Percentiles rank a stretch among this genome's conserved stretches.
phyloP scores from a whole-genome alignment of 257 asterid genomes.

The Avicennia marina region DNA sequence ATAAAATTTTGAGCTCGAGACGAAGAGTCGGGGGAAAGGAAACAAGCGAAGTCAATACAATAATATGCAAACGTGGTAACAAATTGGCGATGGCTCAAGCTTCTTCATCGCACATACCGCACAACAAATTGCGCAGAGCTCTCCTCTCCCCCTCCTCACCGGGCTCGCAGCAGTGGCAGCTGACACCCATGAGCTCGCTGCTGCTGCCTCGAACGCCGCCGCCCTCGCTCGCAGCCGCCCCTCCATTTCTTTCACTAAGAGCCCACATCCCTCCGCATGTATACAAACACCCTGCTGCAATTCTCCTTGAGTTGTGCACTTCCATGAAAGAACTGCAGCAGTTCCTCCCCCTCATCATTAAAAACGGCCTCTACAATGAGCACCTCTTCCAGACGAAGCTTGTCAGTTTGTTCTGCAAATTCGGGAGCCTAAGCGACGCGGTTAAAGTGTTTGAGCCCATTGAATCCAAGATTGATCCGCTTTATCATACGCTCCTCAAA shows the following conservation, averaged over 20 bases:
- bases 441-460: constrained; percentile 62
- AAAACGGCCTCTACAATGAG: constrained; percentile 63
- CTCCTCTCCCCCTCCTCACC: neutral
- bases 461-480: constrained; percentile 52
- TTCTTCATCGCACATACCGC: neutral
- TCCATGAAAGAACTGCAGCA: constrained; percentile 72
- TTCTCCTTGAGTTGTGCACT: constrained; percentile 69
- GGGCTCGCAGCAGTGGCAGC: constrained; percentile 1
- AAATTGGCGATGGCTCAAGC: neutral
- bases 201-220: constrained; percentile 29
- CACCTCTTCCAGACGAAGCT: constrained; percentile 79
- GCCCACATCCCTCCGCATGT: constrained; percentile 58
- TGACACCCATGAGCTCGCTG: constrained; percentile 29
- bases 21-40: too few species aligned
- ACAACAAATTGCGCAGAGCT: neutral
- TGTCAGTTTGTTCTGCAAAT: constrained; percentile 73
- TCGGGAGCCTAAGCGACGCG: constrained; percentile 66
- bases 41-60: too few species aligned
- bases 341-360: constrained; percentile 65
- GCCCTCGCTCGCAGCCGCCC: constrained; percentile 13
- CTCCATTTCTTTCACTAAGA: constrained; percentile 37
- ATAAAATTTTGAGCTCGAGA: too few species aligned
- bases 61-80: too few species aligned
- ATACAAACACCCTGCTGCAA: constrained; percentile 75
- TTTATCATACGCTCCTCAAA: constrained; percentile 75